Conservation (phyloP, 805 yeast species). For the Monosporozyma servazzii region DNA sequence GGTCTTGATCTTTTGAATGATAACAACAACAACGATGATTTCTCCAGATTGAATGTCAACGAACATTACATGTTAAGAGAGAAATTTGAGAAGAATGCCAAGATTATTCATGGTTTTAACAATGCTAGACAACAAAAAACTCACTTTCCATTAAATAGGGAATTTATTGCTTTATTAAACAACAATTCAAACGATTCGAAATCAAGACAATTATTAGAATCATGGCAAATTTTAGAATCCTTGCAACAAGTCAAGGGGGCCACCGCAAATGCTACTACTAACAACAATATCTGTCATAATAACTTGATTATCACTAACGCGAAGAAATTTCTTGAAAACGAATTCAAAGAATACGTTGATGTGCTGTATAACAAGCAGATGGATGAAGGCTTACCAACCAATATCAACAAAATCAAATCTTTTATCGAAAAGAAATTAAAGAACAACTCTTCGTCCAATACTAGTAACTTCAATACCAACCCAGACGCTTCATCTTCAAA, state of each 20-base stretch:
- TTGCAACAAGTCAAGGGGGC: constrained; percentile 14
- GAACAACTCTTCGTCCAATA: constrained; percentile 25
- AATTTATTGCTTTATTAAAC: constrained; percentile 47
- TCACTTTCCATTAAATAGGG: constrained; percentile 49
- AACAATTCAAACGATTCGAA: constrained; percentile 48
- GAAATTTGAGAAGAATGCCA: constrained; percentile 68
- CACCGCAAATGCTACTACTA: neutral
- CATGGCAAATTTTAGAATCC: constrained; percentile 57
- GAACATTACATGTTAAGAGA: constrained; percentile 35
- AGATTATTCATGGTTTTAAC: constrained; percentile 59
- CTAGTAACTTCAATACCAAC: neutral
- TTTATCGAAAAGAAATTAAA: constrained; percentile 41
- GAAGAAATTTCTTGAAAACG: constrained; percentile 56
- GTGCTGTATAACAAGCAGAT: constrained; percentile 45
- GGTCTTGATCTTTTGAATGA: constrained; percentile 6
- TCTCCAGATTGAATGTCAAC: constrained; percentile 35
- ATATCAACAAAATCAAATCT: constrained; percentile 60
- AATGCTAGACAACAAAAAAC: constrained; percentile 47
- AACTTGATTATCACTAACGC: constrained; percentile 44
- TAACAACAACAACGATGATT: constrained; percentile 20
- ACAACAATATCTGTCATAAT: neutral
- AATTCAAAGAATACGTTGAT: constrained; percentile 69
- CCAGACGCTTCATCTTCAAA: neutral
- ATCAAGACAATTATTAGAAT: constrained; percentile 62
- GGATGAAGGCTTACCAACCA: constrained; percentile 62